Evolutionary conservation across 2,329 filamentous ascomycete species (phyloP).

Genomic region (Phyllosticta capitalensis): DNA sequence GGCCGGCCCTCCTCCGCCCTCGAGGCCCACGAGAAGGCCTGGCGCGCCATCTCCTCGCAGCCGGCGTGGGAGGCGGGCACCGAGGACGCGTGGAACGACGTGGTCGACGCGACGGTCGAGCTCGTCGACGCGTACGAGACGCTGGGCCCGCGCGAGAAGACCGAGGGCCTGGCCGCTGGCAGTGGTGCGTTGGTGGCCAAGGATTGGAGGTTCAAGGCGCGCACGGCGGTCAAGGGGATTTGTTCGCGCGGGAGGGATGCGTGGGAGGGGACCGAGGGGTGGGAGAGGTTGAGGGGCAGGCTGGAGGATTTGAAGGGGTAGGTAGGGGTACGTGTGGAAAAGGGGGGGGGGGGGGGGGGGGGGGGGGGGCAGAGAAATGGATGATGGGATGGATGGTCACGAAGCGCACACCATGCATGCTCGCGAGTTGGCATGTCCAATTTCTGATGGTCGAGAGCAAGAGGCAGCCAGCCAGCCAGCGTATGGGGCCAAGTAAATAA

Average conservation of each 20-base stretch:
- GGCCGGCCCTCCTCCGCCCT: constrained; percentile 62
- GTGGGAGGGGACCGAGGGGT: constrained; percentile 71
- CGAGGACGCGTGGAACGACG: constrained; percentile 56
- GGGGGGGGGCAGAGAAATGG: neutral
- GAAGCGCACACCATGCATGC: too few species aligned
- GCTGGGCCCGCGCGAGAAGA: constrained; percentile 43
- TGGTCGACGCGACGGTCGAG: constrained; percentile 71
- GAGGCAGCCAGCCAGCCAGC: too few species aligned
- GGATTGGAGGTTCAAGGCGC: constrained; percentile 81
- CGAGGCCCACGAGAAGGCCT: constrained; percentile 80
- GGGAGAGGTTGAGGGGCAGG: constrained; percentile 48
- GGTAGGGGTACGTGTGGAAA: neutral
- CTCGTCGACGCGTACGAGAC: constrained; percentile 77
- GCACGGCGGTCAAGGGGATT: constrained; percentile 73
- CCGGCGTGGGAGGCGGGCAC: constrained; percentile 45
- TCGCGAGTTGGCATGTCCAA: too few species aligned
- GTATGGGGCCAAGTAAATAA: too few species aligned
- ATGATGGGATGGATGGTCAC: too few species aligned
- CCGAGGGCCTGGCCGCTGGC: constrained; percentile 41
- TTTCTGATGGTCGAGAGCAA: too few species aligned
- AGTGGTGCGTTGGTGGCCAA: constrained; percentile 56
- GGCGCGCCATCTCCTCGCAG: constrained; percentile 59
- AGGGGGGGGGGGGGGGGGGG: neutral
- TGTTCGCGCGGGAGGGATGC: constrained; percentile 69
- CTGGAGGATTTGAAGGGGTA: constrained; percentile 33